These are phyloP conservation scores for Trichoderma asperelloides DNA, from an alignment of 495 filamentous ascomycete species.

Conservation along the genomic window DNA sequence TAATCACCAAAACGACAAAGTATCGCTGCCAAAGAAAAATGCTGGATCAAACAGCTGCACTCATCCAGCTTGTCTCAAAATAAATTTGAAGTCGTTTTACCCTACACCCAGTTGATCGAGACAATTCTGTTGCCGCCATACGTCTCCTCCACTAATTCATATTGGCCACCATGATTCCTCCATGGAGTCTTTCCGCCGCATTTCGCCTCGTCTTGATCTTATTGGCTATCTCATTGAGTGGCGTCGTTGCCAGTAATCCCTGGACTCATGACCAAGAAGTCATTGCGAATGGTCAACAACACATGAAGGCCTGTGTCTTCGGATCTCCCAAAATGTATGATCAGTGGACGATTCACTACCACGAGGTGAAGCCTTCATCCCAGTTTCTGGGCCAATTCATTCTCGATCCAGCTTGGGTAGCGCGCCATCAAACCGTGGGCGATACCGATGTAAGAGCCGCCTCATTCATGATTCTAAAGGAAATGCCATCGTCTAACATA, in stretches of 20 bases:
- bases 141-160: too few species aligned
- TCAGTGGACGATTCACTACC: slow-evolving; percentile 1
- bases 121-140: not conserved
- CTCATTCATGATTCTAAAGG: not conserved
- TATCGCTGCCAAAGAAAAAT: not conserved
- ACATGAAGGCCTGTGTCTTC: not conserved
- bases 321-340: not conserved
- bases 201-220: not conserved
- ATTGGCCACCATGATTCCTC: not conserved
- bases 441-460: not conserved
- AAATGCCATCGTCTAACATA: not conserved
- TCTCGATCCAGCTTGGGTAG: not conserved
- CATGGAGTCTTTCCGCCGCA: too few species aligned
- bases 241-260: not conserved
- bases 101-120: too few species aligned
- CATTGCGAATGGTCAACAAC: not conserved
- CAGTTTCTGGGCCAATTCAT: not conserved
- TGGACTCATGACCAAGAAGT: not conserved
- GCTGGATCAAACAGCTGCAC: not conserved
- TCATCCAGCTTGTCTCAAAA: not conserved
- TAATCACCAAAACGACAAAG: not conserved
- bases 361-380: not conserved
- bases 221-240: not conserved
- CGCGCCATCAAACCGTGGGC: not conserved
- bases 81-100: not conserved